Percentiles rank a stretch among this genome's conserved stretches.
phyloP scores from a whole-genome alignment of 2,329 filamentous ascomycete genomes.

The Botryosphaeria dothidea region DNA sequence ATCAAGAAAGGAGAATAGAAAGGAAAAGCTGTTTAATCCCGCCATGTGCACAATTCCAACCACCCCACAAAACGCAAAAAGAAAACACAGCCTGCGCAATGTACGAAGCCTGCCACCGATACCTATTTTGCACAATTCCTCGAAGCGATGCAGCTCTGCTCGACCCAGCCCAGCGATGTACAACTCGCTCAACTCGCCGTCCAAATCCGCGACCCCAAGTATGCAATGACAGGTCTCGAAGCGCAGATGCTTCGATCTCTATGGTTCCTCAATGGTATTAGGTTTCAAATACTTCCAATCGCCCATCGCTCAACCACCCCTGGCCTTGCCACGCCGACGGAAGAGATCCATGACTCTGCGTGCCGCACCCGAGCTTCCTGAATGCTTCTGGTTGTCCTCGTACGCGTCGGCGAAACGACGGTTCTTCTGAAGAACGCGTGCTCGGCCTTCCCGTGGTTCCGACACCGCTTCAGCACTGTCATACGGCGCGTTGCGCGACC shows the following conservation, averaged over 20 bases:
- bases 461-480: constrained; percentile 28
- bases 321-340: constrained; percentile 77
- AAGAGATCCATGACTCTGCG: constrained; percentile 99
- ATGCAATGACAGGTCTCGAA: background rate
- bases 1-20: constrained; percentile 3
- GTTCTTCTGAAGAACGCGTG: constrained; percentile 74
- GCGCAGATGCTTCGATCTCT: background rate
- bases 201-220: background rate
- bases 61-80: background rate
- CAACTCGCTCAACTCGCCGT: background rate
- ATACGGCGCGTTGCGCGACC: constrained; percentile 43
- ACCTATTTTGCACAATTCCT: background rate
- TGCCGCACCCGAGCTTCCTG: constrained; percentile 82
- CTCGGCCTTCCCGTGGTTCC: constrained; percentile 29
- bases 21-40: constrained; percentile 8
- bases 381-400: constrained; percentile 67
- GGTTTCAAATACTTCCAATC: background rate
- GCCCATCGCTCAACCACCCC: constrained; percentile 31
- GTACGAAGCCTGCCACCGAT: background rate
- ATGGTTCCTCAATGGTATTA: background rate
- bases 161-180: background rate
- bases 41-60: constrained; percentile 13
- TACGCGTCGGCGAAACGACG: constrained; percentile 86
- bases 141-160: background rate
- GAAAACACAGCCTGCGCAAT: background rate